These are phyloP conservation scores for Thalassia testudinum DNA, from an alignment of 116 monocot species.

Conservation along the genomic window DNA sequence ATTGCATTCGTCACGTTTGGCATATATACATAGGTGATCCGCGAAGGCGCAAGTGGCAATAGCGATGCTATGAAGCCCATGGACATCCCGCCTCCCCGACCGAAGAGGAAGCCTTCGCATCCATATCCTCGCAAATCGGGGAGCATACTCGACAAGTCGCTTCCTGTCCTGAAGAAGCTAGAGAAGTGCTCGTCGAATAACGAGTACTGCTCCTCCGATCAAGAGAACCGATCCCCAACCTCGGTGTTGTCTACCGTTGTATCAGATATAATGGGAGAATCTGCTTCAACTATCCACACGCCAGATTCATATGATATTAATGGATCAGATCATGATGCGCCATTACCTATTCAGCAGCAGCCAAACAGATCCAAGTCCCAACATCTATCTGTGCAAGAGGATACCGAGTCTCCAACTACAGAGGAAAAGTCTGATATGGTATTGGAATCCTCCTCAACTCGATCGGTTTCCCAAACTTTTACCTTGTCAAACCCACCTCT, in stretches of 20 bases:
- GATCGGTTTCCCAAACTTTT: neutral
- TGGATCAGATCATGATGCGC: neutral
- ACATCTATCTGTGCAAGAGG: slow-evolving; percentile 1
- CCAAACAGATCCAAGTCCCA: slow-evolving; percentile 7
- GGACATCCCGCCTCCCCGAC: slow-evolving; percentile 86
- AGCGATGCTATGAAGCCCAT: slow-evolving; percentile 9
- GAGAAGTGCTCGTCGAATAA: slow-evolving; percentile 2
- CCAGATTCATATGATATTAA: slow-evolving; percentile 13
- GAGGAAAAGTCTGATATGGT: slow-evolving; percentile 9
- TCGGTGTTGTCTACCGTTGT: slow-evolving; percentile 45
- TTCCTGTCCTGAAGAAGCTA: neutral
- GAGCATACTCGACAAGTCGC: neutral
- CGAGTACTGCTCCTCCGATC: slow-evolving; percentile 16
- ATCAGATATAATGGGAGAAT: slow-evolving; percentile 13
- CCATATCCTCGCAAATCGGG: slow-evolving; percentile 70
- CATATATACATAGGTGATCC: neutral
- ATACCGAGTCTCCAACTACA: slow-evolving; percentile 3
- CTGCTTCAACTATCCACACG: slow-evolving; percentile 7
- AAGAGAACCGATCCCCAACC: slow-evolving; percentile 53
- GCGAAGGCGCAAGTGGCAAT: slow-evolving; percentile 14
- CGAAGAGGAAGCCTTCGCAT: slow-evolving; percentile 59
- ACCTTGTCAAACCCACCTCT: too few relatives aligned
- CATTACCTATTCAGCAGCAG: too few relatives aligned
- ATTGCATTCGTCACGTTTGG: too few relatives aligned
- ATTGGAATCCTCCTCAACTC: neutral